A percentile compares a stretch with the other conserved stretches of the same genome.
Conservation (phyloP, 2,329 filamentous ascomycete genomes). For the Aaosphaeria pasadenensis region DNA sequence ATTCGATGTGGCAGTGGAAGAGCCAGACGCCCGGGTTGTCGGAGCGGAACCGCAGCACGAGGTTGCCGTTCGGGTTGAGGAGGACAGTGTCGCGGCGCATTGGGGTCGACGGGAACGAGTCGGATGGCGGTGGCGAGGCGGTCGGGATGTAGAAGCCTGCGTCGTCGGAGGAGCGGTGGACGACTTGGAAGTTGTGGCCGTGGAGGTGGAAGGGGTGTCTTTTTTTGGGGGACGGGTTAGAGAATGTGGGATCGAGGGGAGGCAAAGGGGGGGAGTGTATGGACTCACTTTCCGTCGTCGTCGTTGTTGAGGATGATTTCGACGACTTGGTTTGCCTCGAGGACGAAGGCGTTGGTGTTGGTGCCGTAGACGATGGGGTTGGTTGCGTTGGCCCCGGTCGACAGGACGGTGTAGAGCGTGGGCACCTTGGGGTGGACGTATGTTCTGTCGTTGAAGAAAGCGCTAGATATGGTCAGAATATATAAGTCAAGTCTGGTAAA, state of each 20-base stretch:
- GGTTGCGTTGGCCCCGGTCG: conserved; percentile 50
- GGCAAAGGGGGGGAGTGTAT: too few species aligned
- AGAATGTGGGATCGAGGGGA: conserved; percentile 45
- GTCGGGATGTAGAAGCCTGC: conserved; percentile 48
- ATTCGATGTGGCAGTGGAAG: conserved; percentile 16
- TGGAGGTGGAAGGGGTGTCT: conserved; percentile 71
- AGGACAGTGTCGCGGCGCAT: conserved; percentile 54
- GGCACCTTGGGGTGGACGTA: conserved; percentile 75
- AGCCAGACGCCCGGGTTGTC: conserved; percentile 41
- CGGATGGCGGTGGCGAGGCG: conserved; percentile 4
- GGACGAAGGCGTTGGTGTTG: conserved; percentile 58
- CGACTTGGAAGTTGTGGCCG: conserved; percentile 40
- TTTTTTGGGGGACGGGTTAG: conserved; percentile 43
- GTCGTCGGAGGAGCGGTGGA: conserved; percentile 29
- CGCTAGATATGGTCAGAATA: conserved; percentile 19
- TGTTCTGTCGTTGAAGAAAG: conserved; percentile 68
- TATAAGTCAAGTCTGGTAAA: not conserved
- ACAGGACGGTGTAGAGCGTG: conserved; percentile 72
- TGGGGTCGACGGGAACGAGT: conserved; percentile 36
- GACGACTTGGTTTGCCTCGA: conserved; percentile 65
- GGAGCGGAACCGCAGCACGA: conserved; percentile 54
- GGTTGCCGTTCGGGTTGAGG: conserved; percentile 53
- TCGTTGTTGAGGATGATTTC: conserved; percentile 76
- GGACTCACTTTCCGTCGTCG: conserved; percentile 54
- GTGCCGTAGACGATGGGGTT: conserved; percentile 48